Base-by-base conservation (phyloP, 805 yeast species). In the Suhomyces xylopsoci region DNA sequence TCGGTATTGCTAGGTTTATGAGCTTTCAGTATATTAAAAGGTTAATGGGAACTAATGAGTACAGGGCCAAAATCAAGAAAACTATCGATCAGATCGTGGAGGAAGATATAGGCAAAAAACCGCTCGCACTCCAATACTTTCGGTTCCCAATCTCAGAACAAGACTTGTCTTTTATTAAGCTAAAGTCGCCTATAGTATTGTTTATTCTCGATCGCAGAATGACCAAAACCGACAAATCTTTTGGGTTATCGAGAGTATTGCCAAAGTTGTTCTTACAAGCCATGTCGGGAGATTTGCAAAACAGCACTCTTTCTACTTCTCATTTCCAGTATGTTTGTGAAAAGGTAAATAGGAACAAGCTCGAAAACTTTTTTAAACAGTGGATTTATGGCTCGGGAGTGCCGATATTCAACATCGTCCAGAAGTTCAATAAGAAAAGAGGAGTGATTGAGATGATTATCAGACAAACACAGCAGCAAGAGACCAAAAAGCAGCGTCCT, bases 251-350 rank as follows among this genome's bases (percentile, higher is more conserved):
- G 3, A 82, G 99, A 56, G 97, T 90, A 0, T 80, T 94, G 24
- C 97, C 98, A 0, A 94, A 93, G 60, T 75, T 94, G 24, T 90
- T 93, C 57, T 70, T 94, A 34, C 97, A 94, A 66, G 96, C 96
- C 0, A 90, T 94, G 96, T 89, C 96, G 7, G 96, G 96, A 15
- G 99, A 94, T 61, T 73, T 94, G 48, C 81, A 82, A 14, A 87
- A 87, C 62, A 90, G 94, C 10, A 79, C 84, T 14, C 67, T 93
- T 24, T 85, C 96, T 6, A 85, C 97, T 0, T 74, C 79, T 9
- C 97, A 94, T 69, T 92, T 94, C 63, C 96, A 88, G 61, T 86
- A 88, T 59, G 87, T 91, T n/a, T 92, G 97, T 68, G 99, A 94
- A 65, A 88, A 91, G 60, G 97, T 94, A 7, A 90, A 93, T 52